Percentiles rank a stretch among this genome's conserved stretches.
Evolutionary conservation across 2,329 filamentous ascomycete species (phyloP).

Genomic region (Alternaria novae-zelandiae): DNA sequence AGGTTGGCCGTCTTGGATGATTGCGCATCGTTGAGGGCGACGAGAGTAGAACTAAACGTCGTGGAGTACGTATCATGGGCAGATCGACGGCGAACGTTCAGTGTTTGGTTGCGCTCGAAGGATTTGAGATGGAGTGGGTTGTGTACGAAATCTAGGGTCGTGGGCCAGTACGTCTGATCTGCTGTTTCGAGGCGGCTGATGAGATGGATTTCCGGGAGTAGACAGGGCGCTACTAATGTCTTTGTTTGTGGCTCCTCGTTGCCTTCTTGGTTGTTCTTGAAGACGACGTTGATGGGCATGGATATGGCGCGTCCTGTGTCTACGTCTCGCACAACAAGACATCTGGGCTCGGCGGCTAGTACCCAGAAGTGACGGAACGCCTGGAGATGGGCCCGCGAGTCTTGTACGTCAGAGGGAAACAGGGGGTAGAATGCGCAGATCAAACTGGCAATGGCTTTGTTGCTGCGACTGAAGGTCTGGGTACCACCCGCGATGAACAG

Average conservation of each 20-base stretch:
- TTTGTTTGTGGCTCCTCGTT: constrained; percentile 16
- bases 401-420: constrained; percentile 86
- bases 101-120: constrained; percentile 72
- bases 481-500: constrained; percentile 93
- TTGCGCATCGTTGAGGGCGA: constrained; percentile 71
- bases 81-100: constrained; percentile 74
- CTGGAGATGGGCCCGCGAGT: constrained; percentile 93
- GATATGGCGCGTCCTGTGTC: constrained; percentile 81
- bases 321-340: constrained; percentile 85
- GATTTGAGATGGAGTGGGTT: constrained; percentile 67
- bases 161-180: constrained; percentile 77
- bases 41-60: constrained; percentile 75
- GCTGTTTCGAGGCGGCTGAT: constrained; percentile 68
- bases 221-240: constrained; percentile 60
- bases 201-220: constrained; percentile 69
- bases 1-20: constrained; percentile 43
- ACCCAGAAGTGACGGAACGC: constrained; percentile 98
- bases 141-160: constrained; percentile 74
- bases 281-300: constrained; percentile 71
- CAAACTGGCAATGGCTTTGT: constrained; percentile 83
- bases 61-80: constrained; percentile 63
- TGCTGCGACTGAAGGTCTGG: constrained; percentile 86
- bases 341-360: constrained; percentile 86
- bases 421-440: constrained; percentile 93
- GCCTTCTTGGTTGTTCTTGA: constrained; percentile 49